These are phyloP conservation scores for Ophioceras dolichostomum DNA, from an alignment of 2,329 filamentous ascomycete genomes.

Conservation along the genomic window DNA sequence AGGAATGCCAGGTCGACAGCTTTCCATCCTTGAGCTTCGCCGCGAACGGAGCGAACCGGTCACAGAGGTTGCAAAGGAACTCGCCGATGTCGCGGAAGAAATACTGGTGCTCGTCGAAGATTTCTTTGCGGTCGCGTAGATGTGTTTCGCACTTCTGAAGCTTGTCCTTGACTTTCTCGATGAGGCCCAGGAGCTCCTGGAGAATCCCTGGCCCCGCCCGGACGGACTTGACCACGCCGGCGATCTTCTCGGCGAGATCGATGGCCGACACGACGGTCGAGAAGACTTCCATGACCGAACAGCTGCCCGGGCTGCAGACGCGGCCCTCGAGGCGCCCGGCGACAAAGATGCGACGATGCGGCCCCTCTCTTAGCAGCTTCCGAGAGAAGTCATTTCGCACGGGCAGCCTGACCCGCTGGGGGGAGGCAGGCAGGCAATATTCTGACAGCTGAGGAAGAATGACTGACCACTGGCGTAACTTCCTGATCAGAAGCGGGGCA, in stretches of 20 bases:
- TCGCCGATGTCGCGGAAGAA: neutral
- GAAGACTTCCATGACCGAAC: neutral
- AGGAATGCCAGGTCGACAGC: neutral
- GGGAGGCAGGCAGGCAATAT: no score
- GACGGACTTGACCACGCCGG: neutral
- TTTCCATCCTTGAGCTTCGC: neutral
- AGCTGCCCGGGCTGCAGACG: no score
- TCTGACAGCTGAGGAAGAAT: no score
- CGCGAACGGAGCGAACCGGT: neutral
- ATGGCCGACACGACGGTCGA: neutral
- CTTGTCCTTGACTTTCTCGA: neutral
- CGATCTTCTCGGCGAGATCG: neutral
- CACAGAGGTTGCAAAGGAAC: neutral
- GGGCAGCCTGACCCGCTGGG: no score
- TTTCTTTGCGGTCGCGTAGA: neutral
- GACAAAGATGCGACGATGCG: no score
- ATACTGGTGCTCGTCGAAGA: neutral
- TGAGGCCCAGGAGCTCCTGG: neutral
- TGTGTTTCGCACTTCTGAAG: neutral
- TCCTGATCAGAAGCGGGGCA: no score
- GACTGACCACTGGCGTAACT: no score
- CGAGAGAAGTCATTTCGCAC: no score
- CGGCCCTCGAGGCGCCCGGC: no score
- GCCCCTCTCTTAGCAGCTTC: no score
- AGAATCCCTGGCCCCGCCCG: neutral